These are phyloP conservation scores for Populus hybrid DNA, from an alignment of 441 rosid species.

Conservation along the genomic window DNA sequence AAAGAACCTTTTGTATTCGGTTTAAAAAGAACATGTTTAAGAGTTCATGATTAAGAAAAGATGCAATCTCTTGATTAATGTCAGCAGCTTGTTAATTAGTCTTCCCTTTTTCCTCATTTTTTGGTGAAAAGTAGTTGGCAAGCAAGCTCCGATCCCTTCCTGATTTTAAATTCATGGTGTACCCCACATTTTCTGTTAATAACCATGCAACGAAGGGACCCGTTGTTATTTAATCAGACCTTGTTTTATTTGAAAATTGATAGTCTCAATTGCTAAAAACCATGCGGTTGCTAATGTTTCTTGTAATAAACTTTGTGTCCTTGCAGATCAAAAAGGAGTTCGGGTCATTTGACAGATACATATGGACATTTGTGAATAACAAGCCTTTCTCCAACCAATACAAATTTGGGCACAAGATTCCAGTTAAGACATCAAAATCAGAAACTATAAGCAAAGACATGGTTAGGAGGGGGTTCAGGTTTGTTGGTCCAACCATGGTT, in stretches of 20 bases:
- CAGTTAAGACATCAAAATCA: constrained; percentile 84
- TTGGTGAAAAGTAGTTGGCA: constrained; percentile 5
- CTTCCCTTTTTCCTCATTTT: not conserved
- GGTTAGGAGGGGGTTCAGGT: constrained; percentile 74
- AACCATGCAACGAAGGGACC: not conserved
- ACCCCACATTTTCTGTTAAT: not conserved
- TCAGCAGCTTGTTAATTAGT: not conserved
- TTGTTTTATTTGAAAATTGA: not conserved
- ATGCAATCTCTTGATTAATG: not conserved
- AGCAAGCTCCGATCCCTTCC: constrained; percentile 10
- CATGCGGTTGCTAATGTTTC: not conserved
- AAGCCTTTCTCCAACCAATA: constrained; percentile 61
- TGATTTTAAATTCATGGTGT: not conserved
- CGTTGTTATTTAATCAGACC: not conserved
- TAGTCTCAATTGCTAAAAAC: not conserved
- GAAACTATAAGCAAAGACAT: constrained; percentile 88
- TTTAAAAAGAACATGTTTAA: not conserved
- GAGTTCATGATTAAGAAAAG: not conserved
- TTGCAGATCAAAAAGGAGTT: constrained; percentile 52
- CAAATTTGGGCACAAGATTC: constrained; percentile 72
- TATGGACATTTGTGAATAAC: constrained; percentile 78
- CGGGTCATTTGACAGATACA: constrained; percentile 65
- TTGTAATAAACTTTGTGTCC: not conserved
- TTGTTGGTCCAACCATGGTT: constrained; percentile 78
- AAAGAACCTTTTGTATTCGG: not conserved